These are phyloP conservation scores for Phoma sp. DNA, from an alignment of 2,329 filamentous ascomycete species.

Conservation along the genomic window DNA sequence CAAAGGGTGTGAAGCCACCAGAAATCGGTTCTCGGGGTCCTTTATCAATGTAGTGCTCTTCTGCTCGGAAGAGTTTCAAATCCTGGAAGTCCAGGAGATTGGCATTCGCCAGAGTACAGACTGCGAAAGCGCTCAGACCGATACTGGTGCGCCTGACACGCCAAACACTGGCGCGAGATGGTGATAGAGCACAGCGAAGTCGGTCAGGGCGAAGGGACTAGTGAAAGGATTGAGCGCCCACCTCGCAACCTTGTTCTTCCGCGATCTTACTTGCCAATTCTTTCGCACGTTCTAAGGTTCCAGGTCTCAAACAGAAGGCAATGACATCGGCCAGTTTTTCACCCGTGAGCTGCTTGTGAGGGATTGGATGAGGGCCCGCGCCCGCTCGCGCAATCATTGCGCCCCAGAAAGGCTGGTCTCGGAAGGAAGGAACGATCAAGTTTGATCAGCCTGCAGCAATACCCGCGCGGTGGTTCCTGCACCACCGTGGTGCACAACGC, in stretches of 20 bases:
- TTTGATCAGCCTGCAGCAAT: constrained; percentile 55
- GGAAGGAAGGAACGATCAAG: constrained; percentile 63
- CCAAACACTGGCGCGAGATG: constrained; percentile 32
- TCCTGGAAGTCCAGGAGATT: constrained; percentile 24
- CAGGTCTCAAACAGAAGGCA: constrained; percentile 50
- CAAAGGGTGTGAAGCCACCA: constrained; percentile 59
- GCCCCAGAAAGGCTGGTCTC: too few relatives aligned
- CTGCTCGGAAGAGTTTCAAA: constrained; percentile 25
- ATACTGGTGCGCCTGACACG: constrained; percentile 29
- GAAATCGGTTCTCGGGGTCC: constrained; percentile 28
- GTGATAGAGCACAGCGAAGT: constrained; percentile 30
- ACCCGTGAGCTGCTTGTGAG: constrained; percentile 52
- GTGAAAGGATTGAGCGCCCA: constrained; percentile 36
- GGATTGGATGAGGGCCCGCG: constrained; percentile 59
- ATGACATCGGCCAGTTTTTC: constrained; percentile 57
- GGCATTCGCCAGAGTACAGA: constrained; percentile 25
- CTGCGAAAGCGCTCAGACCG: constrained; percentile 33
- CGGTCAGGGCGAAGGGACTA: constrained; percentile 31
- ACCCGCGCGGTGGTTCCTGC: constrained; percentile 67
- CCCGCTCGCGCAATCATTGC: constrained; percentile 59
- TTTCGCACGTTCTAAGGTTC: constrained; percentile 16
- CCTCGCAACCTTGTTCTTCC: constrained; percentile 31
- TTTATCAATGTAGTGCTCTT: constrained; percentile 22
- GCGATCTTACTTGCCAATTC: constrained; percentile 35
- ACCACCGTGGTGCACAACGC: too few relatives aligned